Conservation (phyloP, 352 stramenopile species). For the Phytopythium chamaehyphon region DNA sequence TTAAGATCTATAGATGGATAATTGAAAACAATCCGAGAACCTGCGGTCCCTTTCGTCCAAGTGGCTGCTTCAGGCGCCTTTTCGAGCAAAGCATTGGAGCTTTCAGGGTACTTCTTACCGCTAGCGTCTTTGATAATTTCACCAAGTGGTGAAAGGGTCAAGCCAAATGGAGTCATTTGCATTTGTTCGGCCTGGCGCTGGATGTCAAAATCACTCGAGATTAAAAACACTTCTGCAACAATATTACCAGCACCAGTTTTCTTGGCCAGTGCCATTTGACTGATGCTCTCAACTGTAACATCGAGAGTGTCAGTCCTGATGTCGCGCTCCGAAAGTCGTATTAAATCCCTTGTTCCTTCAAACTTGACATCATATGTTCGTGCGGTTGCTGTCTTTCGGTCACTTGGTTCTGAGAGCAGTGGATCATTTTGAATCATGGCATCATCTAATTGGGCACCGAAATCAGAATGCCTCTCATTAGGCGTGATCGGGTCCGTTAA, state of each 20-base stretch:
- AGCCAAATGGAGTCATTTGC: constrained; percentile 31
- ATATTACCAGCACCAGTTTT: constrained; percentile 22
- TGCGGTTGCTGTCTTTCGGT: neutral
- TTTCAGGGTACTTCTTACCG: constrained; percentile 22
- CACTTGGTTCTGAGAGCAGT: no score
- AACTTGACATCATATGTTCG: constrained; percentile 15
- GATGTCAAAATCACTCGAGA: constrained; percentile 46
- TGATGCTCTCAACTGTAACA: constrained; percentile 43
- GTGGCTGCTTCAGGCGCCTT: constrained; percentile 5
- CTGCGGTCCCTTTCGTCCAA: constrained; percentile 3
- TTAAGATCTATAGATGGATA: constrained; percentile 38
- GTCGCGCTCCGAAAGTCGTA: constrained; percentile 23
- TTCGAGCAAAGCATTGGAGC: constrained; percentile 19
- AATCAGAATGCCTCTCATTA: neutral
- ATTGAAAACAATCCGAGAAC: constrained; percentile 17
- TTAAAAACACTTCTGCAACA: constrained; percentile 34
- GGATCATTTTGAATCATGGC: no score
- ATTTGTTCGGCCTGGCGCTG: constrained; percentile 14
- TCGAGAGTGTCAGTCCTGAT: constrained; percentile 42
- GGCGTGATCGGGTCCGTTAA: constrained; percentile 9
- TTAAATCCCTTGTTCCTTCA: constrained; percentile 10
- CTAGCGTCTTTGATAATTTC: constrained; percentile 37
- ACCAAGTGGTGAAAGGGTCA: constrained; percentile 30
- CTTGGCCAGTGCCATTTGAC: constrained; percentile 39
- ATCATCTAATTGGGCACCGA: no score